phyloP scores from a whole-genome alignment of 352 stramenopile genomes.

The Globisporangium takayamanum region DNA sequence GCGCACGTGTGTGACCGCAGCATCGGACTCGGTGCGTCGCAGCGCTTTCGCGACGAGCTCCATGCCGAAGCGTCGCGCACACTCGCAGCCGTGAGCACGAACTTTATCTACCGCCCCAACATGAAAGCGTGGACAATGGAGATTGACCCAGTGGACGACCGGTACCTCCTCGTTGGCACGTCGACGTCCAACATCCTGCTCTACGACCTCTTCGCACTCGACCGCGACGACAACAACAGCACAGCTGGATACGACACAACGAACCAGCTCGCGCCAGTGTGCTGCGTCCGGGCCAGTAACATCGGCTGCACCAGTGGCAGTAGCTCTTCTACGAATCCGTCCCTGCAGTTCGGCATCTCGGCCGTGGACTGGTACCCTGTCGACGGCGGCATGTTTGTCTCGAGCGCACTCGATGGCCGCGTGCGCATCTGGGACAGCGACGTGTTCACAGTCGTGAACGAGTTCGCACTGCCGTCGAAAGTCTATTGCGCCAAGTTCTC shows the following conservation, averaged over 20 bases:
- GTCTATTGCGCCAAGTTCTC: slow-evolving; percentile 72
- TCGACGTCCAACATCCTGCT: slow-evolving; percentile 50
- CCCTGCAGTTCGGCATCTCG: slow-evolving; percentile 56
- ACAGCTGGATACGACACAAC: slow-evolving; percentile 22
- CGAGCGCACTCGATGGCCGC: slow-evolving; percentile 58
- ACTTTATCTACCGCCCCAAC: slow-evolving; percentile 55
- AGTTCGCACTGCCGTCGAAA: slow-evolving; percentile 52
- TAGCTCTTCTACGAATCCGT: background rate
- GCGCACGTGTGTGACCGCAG: slow-evolving; percentile 49
- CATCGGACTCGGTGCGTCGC: slow-evolving; percentile 27
- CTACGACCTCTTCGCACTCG: slow-evolving; percentile 52
- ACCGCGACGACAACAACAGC: slow-evolving; percentile 19
- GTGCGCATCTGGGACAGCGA: slow-evolving; percentile 79
- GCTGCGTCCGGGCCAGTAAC: slow-evolving; percentile 14
- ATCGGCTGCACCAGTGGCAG: background rate
- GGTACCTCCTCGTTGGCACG: slow-evolving; percentile 53
- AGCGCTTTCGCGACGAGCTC: slow-evolving; percentile 34
- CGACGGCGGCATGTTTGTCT: slow-evolving; percentile 76
- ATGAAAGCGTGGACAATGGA: slow-evolving; percentile 60
- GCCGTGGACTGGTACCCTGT: slow-evolving; percentile 85
- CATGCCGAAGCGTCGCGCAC: slow-evolving; percentile 19
- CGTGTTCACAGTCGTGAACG: slow-evolving; percentile 51
- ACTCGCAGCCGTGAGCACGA: slow-evolving; percentile 24
- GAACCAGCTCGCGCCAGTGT: slow-evolving; percentile 20
- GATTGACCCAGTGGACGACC: slow-evolving; percentile 51